Evolutionary conservation across 2,329 filamentous ascomycete genomes (phyloP), one percentile per base, ranked within the genome.

Genomic region (Metarhizium rileyi): DNA sequence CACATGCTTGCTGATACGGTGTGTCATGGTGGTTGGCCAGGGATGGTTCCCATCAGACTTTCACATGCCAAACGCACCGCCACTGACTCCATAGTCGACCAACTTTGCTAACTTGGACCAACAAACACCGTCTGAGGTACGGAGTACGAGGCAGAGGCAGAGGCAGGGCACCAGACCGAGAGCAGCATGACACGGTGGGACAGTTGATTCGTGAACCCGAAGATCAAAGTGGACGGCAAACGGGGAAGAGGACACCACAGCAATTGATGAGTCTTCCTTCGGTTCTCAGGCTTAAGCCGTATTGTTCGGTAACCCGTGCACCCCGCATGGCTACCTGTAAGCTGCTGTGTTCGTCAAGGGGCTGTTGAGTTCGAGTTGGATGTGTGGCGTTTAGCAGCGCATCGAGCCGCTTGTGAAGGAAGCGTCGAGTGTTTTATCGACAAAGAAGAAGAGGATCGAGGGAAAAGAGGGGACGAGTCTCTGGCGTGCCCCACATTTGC

Each of bases 11-110:
- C 46, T 33, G 27, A 38, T 28, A 38, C 16, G 30, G 41, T 30
- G 49, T 54, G 51, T 48, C 18, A 46, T 48, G 50, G 53, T 47
- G 51, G 51, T 51, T 55, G 53, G 53, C 35, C 36, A 40, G 30
- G 50, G 51, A 47, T 46, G 50, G 20, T 49, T 43, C 42, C 36
- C 33, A 30, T 9, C 25, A 48, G 23, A 27, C 12, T 36, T 35
- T 48, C 46, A 48, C 46, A 48, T 48, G 46, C 38, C 46, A 44
- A 48, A 26, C 27, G 22, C n/a, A 20, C 36, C 27, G 43, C 46
- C 20, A 43, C 23, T 28, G 30, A 16, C 22, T 42, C 20, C 38
- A 25, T 40, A 26, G 27, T 41, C 23, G 10, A 26, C 16, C 33
- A 35, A 40, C 26, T 30, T 7, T 30, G 18, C 25, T 28, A 33